Evolutionary conservation across 257 asterid species (phyloP), one percentile per base, ranked within the genome.

Genomic region (Plectranthus barbatus): DNA sequence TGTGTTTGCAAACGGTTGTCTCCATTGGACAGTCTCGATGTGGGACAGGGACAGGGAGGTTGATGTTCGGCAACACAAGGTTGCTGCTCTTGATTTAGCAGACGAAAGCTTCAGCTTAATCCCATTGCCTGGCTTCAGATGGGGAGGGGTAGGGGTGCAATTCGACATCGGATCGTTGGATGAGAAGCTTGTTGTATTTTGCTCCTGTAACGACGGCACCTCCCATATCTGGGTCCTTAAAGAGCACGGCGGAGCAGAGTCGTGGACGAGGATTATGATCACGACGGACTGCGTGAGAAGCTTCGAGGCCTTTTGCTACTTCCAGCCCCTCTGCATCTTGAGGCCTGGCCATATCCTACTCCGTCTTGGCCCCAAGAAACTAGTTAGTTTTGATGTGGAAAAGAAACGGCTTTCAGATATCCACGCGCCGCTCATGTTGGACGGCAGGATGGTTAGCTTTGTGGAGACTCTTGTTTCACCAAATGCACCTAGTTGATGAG

Each of bases 391-490:
- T 44, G 47, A 69, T 14, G 50, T 61, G n/a, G 13, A 33, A 19
- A 10, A 40, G 40, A 69, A 50, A 19, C 45, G 4, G 2, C 6
- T 39, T 21, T 12, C 6, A 2, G 31, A 20, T 15, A 13, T 69
- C 10, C 26, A 18, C 29, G 4, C 5, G 2, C 29, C 63, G 0
- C 1, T 40, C 12, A 31, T 60, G 60, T 1, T 37, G 56, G 47
- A 60, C 3, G 11, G 19, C 3, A 31, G 21, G 20, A 11, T 53
- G 7, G 26, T 60, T 14, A 51, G 51, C 15, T 61, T 18, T 20
- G 46, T 69, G 41, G 69, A 61, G 50, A 60, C 58, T 41, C 69
- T 69, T 10, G 44, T 42, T 9, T 51, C 74, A 1, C 69, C 72
- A 5, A 24, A 53, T 7, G 42, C 6, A 36, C 11, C 13, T 51